These are phyloP conservation scores for Neurospora crassa DNA, from an alignment of 2,329 filamentous ascomycete species.

Conservation along the genomic window DNA sequence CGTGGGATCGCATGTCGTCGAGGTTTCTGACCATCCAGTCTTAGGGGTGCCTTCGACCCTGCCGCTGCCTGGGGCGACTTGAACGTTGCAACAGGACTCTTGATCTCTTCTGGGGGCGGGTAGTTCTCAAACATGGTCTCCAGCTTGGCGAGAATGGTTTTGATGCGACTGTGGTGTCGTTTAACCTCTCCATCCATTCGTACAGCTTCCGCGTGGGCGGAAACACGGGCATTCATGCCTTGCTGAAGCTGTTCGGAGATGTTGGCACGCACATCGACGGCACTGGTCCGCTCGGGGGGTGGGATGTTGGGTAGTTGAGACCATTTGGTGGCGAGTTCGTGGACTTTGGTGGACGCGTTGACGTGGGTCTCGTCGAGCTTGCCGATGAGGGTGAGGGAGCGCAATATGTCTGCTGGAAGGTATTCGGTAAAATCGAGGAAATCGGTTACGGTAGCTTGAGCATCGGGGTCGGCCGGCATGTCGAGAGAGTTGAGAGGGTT, in stretches of 20 bases:
- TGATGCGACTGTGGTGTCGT: constrained; percentile 51
- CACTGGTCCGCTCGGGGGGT: constrained; percentile 35
- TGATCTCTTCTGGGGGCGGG: constrained; percentile 39
- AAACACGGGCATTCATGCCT: constrained; percentile 46
- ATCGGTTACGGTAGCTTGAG: constrained; percentile 59
- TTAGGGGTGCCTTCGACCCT: constrained; percentile 33
- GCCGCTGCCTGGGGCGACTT: constrained; percentile 46
- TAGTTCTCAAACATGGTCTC: constrained; percentile 52
- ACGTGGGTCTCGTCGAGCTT: constrained; percentile 51
- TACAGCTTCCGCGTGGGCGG: constrained; percentile 50
- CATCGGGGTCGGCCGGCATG: constrained; percentile 53
- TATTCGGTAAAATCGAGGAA: constrained; percentile 64
- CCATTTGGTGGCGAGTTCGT: constrained; percentile 49
- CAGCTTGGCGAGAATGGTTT: constrained; percentile 48
- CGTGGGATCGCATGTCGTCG: constrained; percentile 40
- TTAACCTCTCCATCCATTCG: constrained; percentile 56
- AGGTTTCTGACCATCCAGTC: constrained; percentile 36
- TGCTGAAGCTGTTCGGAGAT: constrained; percentile 50
- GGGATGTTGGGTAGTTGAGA: constrained; percentile 42
- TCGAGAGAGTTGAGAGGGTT: constrained; percentile 34
- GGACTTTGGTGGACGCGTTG: constrained; percentile 43
- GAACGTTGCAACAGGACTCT: constrained; percentile 37
- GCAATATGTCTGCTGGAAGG: constrained; percentile 55
- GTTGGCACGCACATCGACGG: constrained; percentile 44
- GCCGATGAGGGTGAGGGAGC: constrained; percentile 55